phyloP scores from a whole-genome alignment of 495 filamentous ascomycete species.

The Penicillium paxilli region DNA sequence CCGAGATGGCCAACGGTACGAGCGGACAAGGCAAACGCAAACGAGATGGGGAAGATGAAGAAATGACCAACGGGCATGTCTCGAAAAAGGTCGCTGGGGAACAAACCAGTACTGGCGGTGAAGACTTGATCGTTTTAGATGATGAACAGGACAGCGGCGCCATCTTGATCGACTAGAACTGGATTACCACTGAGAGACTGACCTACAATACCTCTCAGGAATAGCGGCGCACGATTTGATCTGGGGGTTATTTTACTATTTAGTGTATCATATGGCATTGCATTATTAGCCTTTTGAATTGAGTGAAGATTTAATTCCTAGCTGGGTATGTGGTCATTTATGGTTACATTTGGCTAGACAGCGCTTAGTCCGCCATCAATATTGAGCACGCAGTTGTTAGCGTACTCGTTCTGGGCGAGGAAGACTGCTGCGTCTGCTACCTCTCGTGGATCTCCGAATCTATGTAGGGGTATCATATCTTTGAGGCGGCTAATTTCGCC shows the following conservation, averaged over 20 bases:
- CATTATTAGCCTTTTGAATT: neutral
- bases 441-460: slow-evolving; percentile 67
- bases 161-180: slow-evolving; percentile 67
- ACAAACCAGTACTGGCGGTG: slow-evolving; percentile 31
- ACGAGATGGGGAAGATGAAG: slow-evolving; percentile 44
- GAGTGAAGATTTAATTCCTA: neutral
- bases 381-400: slow-evolving; percentile 82
- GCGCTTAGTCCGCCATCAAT: slow-evolving; percentile 84
- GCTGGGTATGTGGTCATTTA: neutral
- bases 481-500: slow-evolving; percentile 33
- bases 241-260: neutral
- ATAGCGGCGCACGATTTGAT: slow-evolving; percentile 3
- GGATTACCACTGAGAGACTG: neutral
- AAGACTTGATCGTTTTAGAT: slow-evolving; percentile 43
- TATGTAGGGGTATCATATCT: slow-evolving; percentile 61
- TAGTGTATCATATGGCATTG: slow-evolving; percentile 24
- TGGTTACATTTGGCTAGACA: slow-evolving; percentile 28
- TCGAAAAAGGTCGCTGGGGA: slow-evolving; percentile 45
- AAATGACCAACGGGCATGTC: slow-evolving; percentile 37
- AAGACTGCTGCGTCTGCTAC: slow-evolving; percentile 81
- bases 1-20: slow-evolving; percentile 18
- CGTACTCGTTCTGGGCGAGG: slow-evolving; percentile 73
- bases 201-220: neutral
- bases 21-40: slow-evolving; percentile 40
- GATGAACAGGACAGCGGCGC: slow-evolving; percentile 64